These are phyloP conservation scores for Danielia oregonensis DNA, from an alignment of 805 yeast genomes.

Conservation along the genomic window DNA sequence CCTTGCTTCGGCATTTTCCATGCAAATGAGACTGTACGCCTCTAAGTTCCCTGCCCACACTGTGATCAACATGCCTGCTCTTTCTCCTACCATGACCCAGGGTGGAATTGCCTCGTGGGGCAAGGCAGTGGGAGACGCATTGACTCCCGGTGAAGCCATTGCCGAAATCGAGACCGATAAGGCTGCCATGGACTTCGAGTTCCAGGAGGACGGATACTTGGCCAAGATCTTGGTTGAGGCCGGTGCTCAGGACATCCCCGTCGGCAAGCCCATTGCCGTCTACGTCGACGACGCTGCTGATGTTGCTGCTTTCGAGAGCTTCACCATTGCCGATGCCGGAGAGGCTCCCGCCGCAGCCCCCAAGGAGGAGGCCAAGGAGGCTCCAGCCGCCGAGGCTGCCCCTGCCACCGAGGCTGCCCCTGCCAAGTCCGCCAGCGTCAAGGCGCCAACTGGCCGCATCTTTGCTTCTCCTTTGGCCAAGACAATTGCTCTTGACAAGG, in stretches of 20 bases:
- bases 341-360: slow-evolving; percentile 37
- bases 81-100: slow-evolving; percentile 99
- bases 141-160: slow-evolving; percentile 87
- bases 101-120: slow-evolving; percentile 91
- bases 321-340: slow-evolving; percentile 80
- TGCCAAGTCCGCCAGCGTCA: slow-evolving; percentile 26
- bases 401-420: slow-evolving; percentile 32
- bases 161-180: slow-evolving; percentile 98
- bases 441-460: slow-evolving; percentile 60
- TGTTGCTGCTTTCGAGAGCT: slow-evolving; percentile 83
- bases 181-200: slow-evolving; percentile 97
- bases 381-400: slow-evolving; percentile 31
- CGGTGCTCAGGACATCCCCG: slow-evolving; percentile 87
- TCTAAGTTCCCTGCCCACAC: slow-evolving; percentile 74
- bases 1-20: slow-evolving; percentile 17
- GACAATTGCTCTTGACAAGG: slow-evolving; percentile 87
- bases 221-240: slow-evolving; percentile 82
- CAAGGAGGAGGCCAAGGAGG: slow-evolving; percentile 16
- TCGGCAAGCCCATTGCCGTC: slow-evolving; percentile 94
- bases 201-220: slow-evolving; percentile 92
- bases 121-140: slow-evolving; percentile 83
- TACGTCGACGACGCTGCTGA: slow-evolving; percentile 84
- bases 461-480: slow-evolving; percentile 95
- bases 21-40: slow-evolving; percentile 38
- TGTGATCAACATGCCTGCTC: slow-evolving; percentile 95